Conservation (phyloP, 2,329 filamentous ascomycete species). For the Diaporthe sp. region DNA sequence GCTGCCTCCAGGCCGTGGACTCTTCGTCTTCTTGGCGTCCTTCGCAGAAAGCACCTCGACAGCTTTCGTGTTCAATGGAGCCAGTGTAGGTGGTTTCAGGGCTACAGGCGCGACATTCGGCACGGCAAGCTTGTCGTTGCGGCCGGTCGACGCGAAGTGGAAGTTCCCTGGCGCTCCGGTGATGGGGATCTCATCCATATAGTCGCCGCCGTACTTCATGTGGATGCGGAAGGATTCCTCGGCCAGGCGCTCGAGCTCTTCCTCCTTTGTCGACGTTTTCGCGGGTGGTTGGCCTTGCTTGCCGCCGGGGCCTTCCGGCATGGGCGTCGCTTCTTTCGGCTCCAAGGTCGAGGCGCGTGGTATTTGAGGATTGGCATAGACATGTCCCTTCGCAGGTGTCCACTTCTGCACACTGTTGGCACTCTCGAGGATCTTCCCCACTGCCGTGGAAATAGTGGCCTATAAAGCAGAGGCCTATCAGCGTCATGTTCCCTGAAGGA, state of each 20-base stretch:
- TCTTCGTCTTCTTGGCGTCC: constrained; percentile 62
- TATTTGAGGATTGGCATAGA: constrained; percentile 60
- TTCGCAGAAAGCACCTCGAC: constrained; percentile 56
- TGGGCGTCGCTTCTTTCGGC: constrained; percentile 63
- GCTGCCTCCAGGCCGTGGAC: constrained; percentile 54
- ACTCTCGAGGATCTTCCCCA: constrained; percentile 66
- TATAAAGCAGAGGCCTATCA: constrained; percentile 45
- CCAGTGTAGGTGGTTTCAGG: constrained; percentile 47
- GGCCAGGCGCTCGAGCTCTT: constrained; percentile 61
- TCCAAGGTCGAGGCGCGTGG: constrained; percentile 52
- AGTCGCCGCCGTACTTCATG: constrained; percentile 73
- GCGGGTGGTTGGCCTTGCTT: constrained; percentile 47
- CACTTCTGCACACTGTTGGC: constrained; percentile 67
- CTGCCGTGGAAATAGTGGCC: constrained; percentile 69
- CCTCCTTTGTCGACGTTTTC: constrained; percentile 56
- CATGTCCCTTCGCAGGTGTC: constrained; percentile 68
- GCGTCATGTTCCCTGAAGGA: constrained; percentile 11
- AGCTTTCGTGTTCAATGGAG: constrained; percentile 59
- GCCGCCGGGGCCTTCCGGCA: constrained; percentile 55
- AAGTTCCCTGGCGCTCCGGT: constrained; percentile 77
- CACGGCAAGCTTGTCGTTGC: constrained; percentile 58
- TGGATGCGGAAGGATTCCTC: constrained; percentile 72
- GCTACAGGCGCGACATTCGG: constrained; percentile 22
- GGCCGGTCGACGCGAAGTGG: constrained; percentile 73
- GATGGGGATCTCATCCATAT: constrained; percentile 78